Conservation (phyloP, 257 asterid genomes). For the Solanum sparsipilum region DNA sequence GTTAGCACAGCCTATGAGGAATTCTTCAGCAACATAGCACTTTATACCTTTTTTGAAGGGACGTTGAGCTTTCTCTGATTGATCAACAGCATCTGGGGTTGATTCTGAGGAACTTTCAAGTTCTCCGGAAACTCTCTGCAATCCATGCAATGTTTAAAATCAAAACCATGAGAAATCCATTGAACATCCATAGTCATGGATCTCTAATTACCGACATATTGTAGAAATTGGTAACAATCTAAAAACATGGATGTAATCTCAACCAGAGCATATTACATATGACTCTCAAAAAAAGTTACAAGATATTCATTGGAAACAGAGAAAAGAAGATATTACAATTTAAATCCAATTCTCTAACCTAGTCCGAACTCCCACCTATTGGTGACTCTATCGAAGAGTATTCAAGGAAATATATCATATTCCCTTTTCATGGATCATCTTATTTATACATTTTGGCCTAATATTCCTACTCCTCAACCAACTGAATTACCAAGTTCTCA, state of each 20-base stretch:
- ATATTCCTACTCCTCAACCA: background rate
- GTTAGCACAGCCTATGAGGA: background rate
- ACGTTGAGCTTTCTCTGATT: conserved; percentile 35
- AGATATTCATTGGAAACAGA: background rate
- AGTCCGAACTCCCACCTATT: background rate
- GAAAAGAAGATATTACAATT: background rate
- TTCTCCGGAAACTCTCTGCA: conserved; percentile 70
- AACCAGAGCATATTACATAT: background rate
- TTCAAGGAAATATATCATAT: background rate
- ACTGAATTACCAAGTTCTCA: background rate
- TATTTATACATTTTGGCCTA: background rate
- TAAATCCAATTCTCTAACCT: background rate
- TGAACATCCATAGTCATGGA: background rate
- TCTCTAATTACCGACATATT: background rate
- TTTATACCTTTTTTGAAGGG: conserved; percentile 66
- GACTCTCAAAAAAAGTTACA: background rate
- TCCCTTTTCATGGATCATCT: background rate
- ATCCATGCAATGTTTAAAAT: background rate
- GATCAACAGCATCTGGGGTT: conserved; percentile 31
- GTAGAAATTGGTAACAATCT: background rate
- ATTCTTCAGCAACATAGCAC: background rate
- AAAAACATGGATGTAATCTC: background rate
- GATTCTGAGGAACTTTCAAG: conserved; percentile 50
- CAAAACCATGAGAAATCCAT: background rate
- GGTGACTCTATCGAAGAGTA: background rate